Conservation (phyloP, 306 rosid genomes). For the Albizia julibrissin region DNA sequence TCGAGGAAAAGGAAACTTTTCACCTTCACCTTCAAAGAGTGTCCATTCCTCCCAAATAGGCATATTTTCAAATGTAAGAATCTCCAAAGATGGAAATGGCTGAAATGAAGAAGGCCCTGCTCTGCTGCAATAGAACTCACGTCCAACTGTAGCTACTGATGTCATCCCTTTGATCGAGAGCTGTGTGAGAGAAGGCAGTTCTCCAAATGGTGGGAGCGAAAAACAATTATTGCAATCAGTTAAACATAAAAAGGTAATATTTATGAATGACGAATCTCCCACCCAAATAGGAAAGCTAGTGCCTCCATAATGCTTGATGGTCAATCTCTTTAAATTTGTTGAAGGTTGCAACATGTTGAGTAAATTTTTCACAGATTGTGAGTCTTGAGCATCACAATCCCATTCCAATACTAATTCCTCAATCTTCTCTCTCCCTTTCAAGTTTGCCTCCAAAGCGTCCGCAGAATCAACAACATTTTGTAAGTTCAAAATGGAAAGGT, state of each 20-base stretch:
- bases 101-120: constrained; percentile 1
- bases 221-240: constrained; percentile 16
- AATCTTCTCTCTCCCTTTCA: background rate
- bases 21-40: background rate
- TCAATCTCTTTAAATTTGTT: constrained; percentile 18
- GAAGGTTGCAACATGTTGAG: constrained; percentile 27
- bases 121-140: background rate
- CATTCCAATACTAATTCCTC: constrained; percentile 21
- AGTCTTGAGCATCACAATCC: background rate
- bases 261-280: constrained; percentile 11
- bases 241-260: background rate
- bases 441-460: constrained; percentile 1
- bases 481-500: background rate
- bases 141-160: background rate
- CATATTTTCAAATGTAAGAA: background rate
- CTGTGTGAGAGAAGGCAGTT: constrained; percentile 16
- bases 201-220: constrained; percentile 17
- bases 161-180: background rate
- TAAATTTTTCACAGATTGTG: background rate
- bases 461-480: constrained; percentile 11
- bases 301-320: constrained; percentile 23
- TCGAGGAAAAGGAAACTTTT: background rate
- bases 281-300: constrained; percentile 28
- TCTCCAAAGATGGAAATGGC: background rate
- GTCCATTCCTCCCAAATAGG: background rate